phyloP scores from a whole-genome alignment of 495 filamentous ascomycete species.

The Parmelia sp. region DNA sequence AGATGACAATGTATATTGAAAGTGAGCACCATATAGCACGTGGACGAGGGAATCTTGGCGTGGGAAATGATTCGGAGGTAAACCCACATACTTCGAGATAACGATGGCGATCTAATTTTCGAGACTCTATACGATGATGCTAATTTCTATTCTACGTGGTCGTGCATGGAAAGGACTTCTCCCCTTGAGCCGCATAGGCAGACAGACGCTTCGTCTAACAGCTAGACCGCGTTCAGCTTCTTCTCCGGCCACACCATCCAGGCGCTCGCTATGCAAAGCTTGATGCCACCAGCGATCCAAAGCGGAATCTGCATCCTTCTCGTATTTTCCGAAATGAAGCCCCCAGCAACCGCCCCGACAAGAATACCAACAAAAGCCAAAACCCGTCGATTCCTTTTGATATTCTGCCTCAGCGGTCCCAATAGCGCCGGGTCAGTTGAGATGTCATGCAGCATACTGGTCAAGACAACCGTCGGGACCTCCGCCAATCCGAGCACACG shows the following conservation, averaged over 20 bases:
- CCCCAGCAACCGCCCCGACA: slow-evolving; percentile 56
- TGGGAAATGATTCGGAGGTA: too few relatives aligned
- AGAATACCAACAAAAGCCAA: slow-evolving; percentile 54
- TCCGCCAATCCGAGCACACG: slow-evolving; percentile 59
- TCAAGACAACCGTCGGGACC: slow-evolving; percentile 68
- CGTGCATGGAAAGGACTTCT: too few relatives aligned
- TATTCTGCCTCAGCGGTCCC: slow-evolving; percentile 43
- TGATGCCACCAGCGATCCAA: slow-evolving; percentile 56
- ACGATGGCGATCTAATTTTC: too few relatives aligned
- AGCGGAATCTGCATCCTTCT: slow-evolving; percentile 50
- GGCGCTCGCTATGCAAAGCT: slow-evolving; percentile 39
- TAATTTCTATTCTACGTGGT: too few relatives aligned
- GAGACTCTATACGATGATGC: too few relatives aligned
- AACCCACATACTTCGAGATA: too few relatives aligned
- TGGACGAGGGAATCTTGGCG: too few relatives aligned
- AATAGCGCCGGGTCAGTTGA: slow-evolving; percentile 52
- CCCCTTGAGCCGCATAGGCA: not conserved
- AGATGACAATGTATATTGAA: too few relatives aligned
- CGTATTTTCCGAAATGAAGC: slow-evolving; percentile 43
- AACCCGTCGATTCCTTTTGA: slow-evolving; percentile 58
- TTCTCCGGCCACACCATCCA: slow-evolving; percentile 40
- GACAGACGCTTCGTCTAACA: not conserved
- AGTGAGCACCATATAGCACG: too few relatives aligned
- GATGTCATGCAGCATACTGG: slow-evolving; percentile 63
- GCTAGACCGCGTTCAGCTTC: slow-evolving; percentile 7